A percentile compares a stretch with the other conserved stretches of the same genome.
These are phyloP conservation scores for Metschnikowia baotianmanensis DNA, from an alignment of 805 yeast species.

Conservation along the genomic window DNA sequence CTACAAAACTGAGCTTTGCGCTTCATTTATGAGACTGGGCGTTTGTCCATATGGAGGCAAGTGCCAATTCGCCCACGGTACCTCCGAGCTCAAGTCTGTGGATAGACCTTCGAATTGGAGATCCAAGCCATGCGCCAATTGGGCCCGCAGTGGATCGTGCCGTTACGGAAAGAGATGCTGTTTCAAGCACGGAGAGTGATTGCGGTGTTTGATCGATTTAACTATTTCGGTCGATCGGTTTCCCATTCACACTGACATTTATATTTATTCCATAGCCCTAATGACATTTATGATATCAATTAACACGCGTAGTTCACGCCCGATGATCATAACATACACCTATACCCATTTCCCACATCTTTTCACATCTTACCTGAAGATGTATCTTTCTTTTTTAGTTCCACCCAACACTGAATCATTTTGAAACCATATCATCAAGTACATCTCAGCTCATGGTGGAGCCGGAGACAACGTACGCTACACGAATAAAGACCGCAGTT, in stretches of 20 bases:
- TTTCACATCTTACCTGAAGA: too few relatives aligned
- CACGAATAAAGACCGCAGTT: conserved; percentile 41
- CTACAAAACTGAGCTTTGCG: conserved; percentile 89
- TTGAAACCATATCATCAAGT: conserved; percentile 14
- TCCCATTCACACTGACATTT: too few relatives aligned
- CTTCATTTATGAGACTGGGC: conserved; percentile 64
- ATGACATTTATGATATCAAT: conserved; percentile 3
- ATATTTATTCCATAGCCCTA: conserved; percentile 5
- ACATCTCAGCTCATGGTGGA: conserved; percentile 44
- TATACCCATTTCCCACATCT: neutral
- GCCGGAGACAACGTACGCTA: conserved; percentile 38
- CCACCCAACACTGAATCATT: too few relatives aligned
- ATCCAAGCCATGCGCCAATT: conserved; percentile 86
- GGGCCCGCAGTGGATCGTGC: conserved; percentile 79
- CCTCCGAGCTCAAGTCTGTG: conserved; percentile 66
- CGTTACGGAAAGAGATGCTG: conserved; percentile 91
- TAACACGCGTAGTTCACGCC: neutral
- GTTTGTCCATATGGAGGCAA: conserved; percentile 84
- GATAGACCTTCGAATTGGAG: conserved; percentile 82
- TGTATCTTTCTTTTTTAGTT: too few relatives aligned
- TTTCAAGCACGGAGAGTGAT: conserved; percentile 73
- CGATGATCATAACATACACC: neutral
- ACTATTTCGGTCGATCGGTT: neutral
- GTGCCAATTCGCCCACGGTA: conserved; percentile 95
- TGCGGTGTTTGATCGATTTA: too few relatives aligned